These are phyloP conservation scores for Sclerotinia glacialis DNA, from an alignment of 2,329 filamentous ascomycete species.

Conservation along the genomic window DNA sequence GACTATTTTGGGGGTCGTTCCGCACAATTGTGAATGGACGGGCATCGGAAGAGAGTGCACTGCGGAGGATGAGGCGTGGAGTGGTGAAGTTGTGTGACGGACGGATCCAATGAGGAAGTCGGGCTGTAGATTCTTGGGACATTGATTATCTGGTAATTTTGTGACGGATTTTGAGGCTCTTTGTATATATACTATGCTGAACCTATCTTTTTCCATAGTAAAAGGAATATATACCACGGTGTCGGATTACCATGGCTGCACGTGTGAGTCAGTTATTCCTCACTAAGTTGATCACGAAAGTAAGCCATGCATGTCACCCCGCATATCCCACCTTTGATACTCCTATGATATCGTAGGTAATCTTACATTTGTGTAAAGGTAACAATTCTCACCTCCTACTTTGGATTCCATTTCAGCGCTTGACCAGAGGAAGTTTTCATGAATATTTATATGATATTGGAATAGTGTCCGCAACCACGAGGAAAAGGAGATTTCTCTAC, in stretches of 20 bases:
- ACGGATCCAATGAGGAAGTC: constrained; percentile 18
- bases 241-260: no score
- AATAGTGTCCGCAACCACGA: not conserved
- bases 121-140: not conserved
- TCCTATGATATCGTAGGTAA: no score
- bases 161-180: not conserved
- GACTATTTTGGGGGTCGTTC: constrained; percentile 24
- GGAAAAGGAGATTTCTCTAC: not conserved
- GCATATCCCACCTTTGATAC: not conserved
- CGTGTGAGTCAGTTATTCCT: not conserved
- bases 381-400: no score
- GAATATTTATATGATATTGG: no score
- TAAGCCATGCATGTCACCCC: not conserved
- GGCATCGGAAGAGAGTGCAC: constrained; percentile 15
- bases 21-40: constrained; percentile 16
- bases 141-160: not conserved
- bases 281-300: not conserved
- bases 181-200: not conserved
- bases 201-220: not conserved
- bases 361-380: no score
- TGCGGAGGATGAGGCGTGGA: constrained; percentile 25
- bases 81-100: constrained; percentile 21
- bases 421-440: not conserved
- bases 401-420: no score
- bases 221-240: not conserved